Base-by-base conservation (phyloP, 2,329 filamentous ascomycete species). In the Arthrobotrys pseudoclavata region DNA sequence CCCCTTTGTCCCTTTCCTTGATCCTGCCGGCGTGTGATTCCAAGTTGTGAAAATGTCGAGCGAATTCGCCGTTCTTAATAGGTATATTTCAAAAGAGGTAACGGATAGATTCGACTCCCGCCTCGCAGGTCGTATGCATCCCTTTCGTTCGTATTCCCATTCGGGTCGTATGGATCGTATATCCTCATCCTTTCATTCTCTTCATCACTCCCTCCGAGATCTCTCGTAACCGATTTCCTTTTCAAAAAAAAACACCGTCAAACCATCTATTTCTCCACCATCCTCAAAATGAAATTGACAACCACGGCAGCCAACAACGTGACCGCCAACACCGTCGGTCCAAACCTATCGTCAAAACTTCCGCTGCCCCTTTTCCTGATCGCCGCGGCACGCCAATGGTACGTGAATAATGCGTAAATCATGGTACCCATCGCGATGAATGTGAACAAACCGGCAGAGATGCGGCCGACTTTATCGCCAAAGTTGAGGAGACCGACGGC, bases 401-500 rank as follows among this genome's bases (percentile, higher is more conserved):
- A 99, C 34, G 95, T 98, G 78, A 93, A 88, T 10, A 99, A 87
- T 4, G 96, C 96, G 84, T 99, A 99, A 48, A 97, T 86, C 94
- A 99, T 97, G 52, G 94, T 93, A 66, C 92, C 89, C 90, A 99
- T 95, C 79, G 95, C 93, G 69, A 99, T 95, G 81, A 94, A 86
- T 0, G 96, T 98, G 86, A 99, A 99, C 66, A 97, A 87, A 66
- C 93, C 94, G 69, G 96, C 94, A 79, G 91, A 95, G 85, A 98
- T 97, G 84, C 96, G 96, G 82, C 95, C 95, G 69, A 97, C 90
- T 80, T 90, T 91, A 85, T 99, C 96, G 83, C 96, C 96, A 82
- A 99, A 99, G 87, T 99, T 99, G 82, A 99, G 90, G 83, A 99
- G 94, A 81, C 96, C 96, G 81, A 99, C 93, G 81, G 96, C 95